These are phyloP conservation scores for Sporothrix globosa DNA, from an alignment of 2,329 filamentous ascomycete species.

Conservation along the genomic window DNA sequence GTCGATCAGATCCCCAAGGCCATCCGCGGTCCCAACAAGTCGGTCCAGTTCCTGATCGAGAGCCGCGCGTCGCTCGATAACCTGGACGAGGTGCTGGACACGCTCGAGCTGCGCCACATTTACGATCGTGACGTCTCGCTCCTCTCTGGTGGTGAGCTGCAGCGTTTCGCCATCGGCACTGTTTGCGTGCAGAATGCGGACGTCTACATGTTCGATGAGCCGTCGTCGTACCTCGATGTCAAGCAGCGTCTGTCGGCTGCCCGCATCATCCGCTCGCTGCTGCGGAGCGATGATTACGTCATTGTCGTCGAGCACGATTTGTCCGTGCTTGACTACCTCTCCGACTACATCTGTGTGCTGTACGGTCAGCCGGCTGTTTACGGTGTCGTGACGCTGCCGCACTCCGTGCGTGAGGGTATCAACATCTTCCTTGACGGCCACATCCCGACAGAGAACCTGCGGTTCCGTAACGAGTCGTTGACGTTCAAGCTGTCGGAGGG, in stretches of 20 bases:
- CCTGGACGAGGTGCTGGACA: slow-evolving; percentile 77
- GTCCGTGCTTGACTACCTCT: slow-evolving; percentile 97
- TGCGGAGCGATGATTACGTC: slow-evolving; percentile 88
- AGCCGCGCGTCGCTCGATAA: slow-evolving; percentile 77
- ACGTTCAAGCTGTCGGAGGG: slow-evolving; percentile 93
- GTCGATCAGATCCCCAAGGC: slow-evolving; percentile 97
- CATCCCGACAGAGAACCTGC: slow-evolving; percentile 93
- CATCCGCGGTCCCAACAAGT: slow-evolving; percentile 78
- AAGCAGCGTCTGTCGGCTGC: slow-evolving; percentile 96
- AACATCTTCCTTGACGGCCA: slow-evolving; percentile 99
- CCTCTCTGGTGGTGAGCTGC: slow-evolving; percentile 95
- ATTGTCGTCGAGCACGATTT: slow-evolving; percentile 99
- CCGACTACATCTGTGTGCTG: slow-evolving; percentile 95
- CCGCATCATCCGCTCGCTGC: slow-evolving; percentile 86
- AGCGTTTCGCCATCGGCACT: slow-evolving; percentile 95
- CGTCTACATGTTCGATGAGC: slow-evolving; percentile 99
- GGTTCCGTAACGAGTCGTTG: slow-evolving; percentile 95
- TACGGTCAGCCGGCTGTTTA: slow-evolving; percentile 96
- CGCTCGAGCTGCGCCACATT: slow-evolving; percentile 67
- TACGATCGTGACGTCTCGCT: slow-evolving; percentile 87
- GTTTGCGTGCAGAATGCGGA: slow-evolving; percentile 96
- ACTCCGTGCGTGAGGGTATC: slow-evolving; percentile 97
- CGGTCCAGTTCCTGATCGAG: slow-evolving; percentile 77
- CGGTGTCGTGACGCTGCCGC: slow-evolving; percentile 93
- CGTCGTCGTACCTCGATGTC: slow-evolving; percentile 97